Base-by-base conservation (phyloP, 345 rosid species). In the Passiflora organensis region DNA sequence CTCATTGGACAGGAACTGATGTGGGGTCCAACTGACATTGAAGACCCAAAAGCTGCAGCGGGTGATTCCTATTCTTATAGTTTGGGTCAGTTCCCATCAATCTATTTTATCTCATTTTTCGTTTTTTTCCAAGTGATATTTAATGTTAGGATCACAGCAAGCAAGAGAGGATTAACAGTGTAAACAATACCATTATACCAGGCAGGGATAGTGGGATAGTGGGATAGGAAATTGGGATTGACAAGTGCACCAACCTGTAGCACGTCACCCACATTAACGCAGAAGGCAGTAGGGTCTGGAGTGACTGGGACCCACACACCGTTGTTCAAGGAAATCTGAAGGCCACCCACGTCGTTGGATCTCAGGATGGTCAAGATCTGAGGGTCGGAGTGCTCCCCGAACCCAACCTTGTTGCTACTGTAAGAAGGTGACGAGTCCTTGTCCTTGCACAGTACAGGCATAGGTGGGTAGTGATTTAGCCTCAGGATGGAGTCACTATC, bases 321-420 rank as follows among this genome's bases (percentile, higher is more conserved):
- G 23, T 79, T 87, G 13, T 47, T 70, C 49, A 80, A 46, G 64
- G 72, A 70, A 54, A 93, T 80, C 65, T 93, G 86, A 44, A 93
- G 93, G 63, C 99, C 99, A 48, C 69, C 81, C 6, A 83, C 99
- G 22, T 85, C 95, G 88, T 93, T 93, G 62, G 99, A 93, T 76
- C 91, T 58, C 32, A 93, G 46, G 46, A 93, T 55, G 58, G 99
- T 89, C 68, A 93, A 41, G 69, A 93, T 93, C 88, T 93, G 99
- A 73, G 96, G 99, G 85, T 93, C 99, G 23, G 97, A 83, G 58
- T 93, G 97, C 71, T 85, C 99, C 2, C 99, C 99, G 16, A 93
- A 82, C 10, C 99, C 99, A 19, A 89, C 71, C 47, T 66, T 43
- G 16, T 32, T 44, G 15, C 55, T 61, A 16, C 25, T 60, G 67